Evolutionary conservation across 352 stramenopile species (phyloP).

Genomic region (Globisporangium nunn): DNA sequence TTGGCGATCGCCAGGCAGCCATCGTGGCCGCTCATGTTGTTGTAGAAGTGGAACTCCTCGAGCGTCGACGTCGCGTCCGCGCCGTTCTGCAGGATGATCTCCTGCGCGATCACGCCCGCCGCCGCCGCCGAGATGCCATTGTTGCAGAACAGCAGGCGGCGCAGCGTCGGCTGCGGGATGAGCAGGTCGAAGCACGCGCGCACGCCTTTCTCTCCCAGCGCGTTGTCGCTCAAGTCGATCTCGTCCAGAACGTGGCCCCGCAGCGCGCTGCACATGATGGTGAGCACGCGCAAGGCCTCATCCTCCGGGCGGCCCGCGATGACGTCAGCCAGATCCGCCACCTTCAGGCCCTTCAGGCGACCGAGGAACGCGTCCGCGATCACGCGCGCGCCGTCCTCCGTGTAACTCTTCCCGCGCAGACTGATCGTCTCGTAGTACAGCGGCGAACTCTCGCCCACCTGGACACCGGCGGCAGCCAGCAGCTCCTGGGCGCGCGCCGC

Average conservation of each 20-base stretch:
- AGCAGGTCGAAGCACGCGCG: slow-evolving; percentile 66
- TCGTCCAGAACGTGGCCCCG: slow-evolving; percentile 63
- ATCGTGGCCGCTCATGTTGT: slow-evolving; percentile 82
- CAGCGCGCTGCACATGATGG: slow-evolving; percentile 73
- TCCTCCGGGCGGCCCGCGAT: slow-evolving; percentile 89
- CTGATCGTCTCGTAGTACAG: slow-evolving; percentile 49
- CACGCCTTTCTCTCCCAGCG: slow-evolving; percentile 68
- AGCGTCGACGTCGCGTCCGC: slow-evolving; percentile 29
- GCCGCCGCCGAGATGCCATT: slow-evolving; percentile 72
- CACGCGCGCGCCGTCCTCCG: slow-evolving; percentile 45
- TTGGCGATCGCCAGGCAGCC: slow-evolving; percentile 48
- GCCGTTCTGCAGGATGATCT: slow-evolving; percentile 67
- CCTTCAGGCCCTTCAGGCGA: slow-evolving; percentile 38
- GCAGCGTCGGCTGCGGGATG: slow-evolving; percentile 56
- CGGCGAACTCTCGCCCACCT: slow-evolving; percentile 22
- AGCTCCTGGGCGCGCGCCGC: slow-evolving; percentile 41
- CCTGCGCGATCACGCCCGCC: slow-evolving; percentile 47
- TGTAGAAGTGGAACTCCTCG: slow-evolving; percentile 80
- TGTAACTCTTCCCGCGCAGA: slow-evolving; percentile 80
- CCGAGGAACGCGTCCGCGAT: slow-evolving; percentile 46
- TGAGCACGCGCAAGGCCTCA: slow-evolving; percentile 84
- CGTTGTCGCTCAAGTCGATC: slow-evolving; percentile 85
- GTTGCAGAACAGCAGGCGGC: slow-evolving; percentile 67
- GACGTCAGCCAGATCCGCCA: slow-evolving; percentile 88
- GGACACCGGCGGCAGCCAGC: slow-evolving; percentile 33